Percentiles rank a stretch among this genome's conserved stretches.
These are phyloP conservation scores for Polytrichum formosum DNA, from an alignment of 225 moss, liverwort and hornwort species.

Conservation along the genomic window DNA sequence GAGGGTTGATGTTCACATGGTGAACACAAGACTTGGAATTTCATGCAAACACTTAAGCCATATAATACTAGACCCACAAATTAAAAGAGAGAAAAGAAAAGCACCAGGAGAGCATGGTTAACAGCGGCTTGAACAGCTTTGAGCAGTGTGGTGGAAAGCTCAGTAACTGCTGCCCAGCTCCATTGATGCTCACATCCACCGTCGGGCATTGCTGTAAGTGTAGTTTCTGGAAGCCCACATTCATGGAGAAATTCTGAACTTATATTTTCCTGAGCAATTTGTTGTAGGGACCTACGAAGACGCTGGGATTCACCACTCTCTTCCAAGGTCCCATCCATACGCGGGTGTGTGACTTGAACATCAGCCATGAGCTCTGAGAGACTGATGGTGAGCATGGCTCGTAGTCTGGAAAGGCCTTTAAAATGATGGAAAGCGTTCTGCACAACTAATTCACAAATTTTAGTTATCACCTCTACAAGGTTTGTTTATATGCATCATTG, in stretches of 20 bases:
- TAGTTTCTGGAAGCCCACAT: constrained; percentile 78
- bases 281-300: constrained; percentile 80
- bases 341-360: constrained; percentile 96
- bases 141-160: constrained; percentile 77
- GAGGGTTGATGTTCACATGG: too few species aligned
- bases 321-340: constrained; percentile 81
- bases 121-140: constrained; percentile 97
- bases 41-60: too few species aligned
- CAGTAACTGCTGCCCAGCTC: constrained; percentile 80
- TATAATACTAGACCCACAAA: too few species aligned
- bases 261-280: constrained; percentile 72
- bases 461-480: not conserved
- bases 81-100: constrained; percentile 2
- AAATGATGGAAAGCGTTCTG: constrained; percentile 96
- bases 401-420: constrained; percentile 82
- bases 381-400: constrained; percentile 94
- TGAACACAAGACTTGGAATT: too few species aligned
- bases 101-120: constrained; percentile 94
- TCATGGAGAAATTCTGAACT: constrained; percentile 79
- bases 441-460: constrained; percentile 8
- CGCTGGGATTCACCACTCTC: too few species aligned
- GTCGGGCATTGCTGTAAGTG: constrained; percentile 61
- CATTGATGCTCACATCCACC: constrained; percentile 70
- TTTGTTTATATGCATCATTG: too few species aligned
- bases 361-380: constrained; percentile 98